phyloP scores from a whole-genome alignment of 2,329 filamentous ascomycete genomes.

The Alternaria consortialis region DNA sequence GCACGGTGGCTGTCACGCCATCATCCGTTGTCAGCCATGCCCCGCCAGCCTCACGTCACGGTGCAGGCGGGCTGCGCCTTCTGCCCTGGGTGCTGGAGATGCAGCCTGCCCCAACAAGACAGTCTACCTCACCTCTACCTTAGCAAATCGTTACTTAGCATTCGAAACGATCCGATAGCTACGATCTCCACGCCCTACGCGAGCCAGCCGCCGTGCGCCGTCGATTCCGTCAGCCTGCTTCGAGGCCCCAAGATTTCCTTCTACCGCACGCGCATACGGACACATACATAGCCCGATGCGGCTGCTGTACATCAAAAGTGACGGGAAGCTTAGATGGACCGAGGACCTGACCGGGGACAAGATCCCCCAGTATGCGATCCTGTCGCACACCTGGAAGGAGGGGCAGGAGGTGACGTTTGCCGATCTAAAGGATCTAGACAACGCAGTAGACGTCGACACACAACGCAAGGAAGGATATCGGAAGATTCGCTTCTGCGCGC shows the following conservation, averaged over 20 bases:
- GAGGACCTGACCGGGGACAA: constrained; percentile 9
- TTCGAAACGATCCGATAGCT: constrained; percentile 8
- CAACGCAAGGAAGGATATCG: background rate
- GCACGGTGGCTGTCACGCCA: constrained; percentile 10
- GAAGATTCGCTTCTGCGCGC: background rate
- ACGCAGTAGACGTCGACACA: background rate
- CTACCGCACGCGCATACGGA: constrained; percentile 14
- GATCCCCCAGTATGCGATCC: constrained; percentile 17
- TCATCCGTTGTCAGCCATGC: constrained; percentile 17
- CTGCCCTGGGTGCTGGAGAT: constrained; percentile 9
- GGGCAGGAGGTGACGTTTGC: too few relatives aligned
- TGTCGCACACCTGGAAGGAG: background rate
- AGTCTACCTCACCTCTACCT: constrained; percentile 13
- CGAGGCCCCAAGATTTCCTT: constrained; percentile 5
- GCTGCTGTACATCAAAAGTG: constrained; percentile 17
- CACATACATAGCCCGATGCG: constrained; percentile 16
- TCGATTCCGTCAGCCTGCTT: constrained; percentile 19
- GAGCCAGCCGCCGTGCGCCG: constrained; percentile 10
- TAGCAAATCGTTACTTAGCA: constrained; percentile 9
- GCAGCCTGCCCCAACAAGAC: constrained; percentile 15
- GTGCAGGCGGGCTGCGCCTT: constrained; percentile 16
- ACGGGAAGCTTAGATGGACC: constrained; percentile 16
- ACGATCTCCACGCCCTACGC: constrained; percentile 2
- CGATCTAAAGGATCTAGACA: background rate
- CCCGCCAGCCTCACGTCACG: constrained; percentile 18